Base-by-base conservation (phyloP, 2,329 filamentous ascomycete genomes). In the Nannizziopsis barbatae region DNA sequence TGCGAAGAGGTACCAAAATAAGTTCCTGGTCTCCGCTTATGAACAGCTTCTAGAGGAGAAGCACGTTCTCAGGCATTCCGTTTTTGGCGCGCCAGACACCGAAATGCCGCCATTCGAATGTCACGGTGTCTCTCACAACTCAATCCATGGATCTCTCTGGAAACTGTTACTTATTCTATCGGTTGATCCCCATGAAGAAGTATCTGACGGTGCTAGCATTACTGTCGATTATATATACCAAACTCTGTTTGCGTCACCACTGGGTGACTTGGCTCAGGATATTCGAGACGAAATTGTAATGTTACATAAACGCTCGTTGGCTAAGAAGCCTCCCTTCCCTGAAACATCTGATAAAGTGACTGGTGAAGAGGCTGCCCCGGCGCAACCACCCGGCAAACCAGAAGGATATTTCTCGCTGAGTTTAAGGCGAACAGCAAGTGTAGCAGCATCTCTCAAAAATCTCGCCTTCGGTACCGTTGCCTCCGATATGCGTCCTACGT, bases 121-220 rank as follows among this genome's bases (percentile, higher is more conserved):
- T 2, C 75, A 79, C 39, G 76, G 79, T 1, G 66, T 86, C 9
- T 87, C 89, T 10, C 81, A 86, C 55, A 92, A 94, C 60, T 95
- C 88, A 0, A 85, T 95, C 14, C 95, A 93, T 63, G 84, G 89
- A 27, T 85, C 89, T 1, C 84, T 93, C 53, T 98, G 92, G 92
- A 92, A 94, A 63, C 86, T 95, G 59, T 75, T 93, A 38, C 72
- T 95, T 51, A 86, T 94, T 53, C 75, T 96, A 64, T 90, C 87
- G 39, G 86, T 94, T 14, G 92, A 98, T 61, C 90, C 92, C 36
- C 89, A 95, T 61, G 88, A 90, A 1, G 90, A 96, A 61, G 86
- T 96, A 31, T 85, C 93, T 53, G 77, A 83, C 55, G 85, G 92
- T 62, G 90, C 88, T 8, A 81, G 80, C 5, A 75, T 83, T n/a